Evolutionary conservation across 2,329 filamentous ascomycete species (phyloP), one percentile per base, ranked within the genome.

Genomic region (Lasiodiplodia gonubiensis): DNA sequence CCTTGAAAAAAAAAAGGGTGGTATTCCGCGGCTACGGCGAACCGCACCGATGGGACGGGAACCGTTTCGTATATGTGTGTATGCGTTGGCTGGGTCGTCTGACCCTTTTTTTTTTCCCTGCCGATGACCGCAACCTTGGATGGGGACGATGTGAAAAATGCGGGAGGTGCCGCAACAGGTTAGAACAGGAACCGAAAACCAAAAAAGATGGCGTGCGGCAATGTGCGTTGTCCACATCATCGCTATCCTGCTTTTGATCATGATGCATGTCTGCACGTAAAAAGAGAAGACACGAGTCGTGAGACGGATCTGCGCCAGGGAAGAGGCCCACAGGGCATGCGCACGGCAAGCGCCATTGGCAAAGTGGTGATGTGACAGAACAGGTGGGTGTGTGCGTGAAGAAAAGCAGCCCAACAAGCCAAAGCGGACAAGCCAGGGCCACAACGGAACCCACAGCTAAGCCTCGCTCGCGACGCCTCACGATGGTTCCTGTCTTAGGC

Each of bases 261-360:
- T 30, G n/a, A 55, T 55, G 53, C 53, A 39, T n/a, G 53, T 11
- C 53, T 55, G 53, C 53, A 37, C 53, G 53, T 39, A 55, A 55
- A 55, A n/a, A 55, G 30, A 23, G 21, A 52, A 27, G 21, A 23
- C 53, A 35, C 42, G 42, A 46, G 42, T 46, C 42, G 42, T 46
- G 42, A 7, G 51, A 12, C 53, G 53, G 53, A 55, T 55, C 53
- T 55, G 53, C 53, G 53, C n/a, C 53, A 55, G 35, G 53, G 53
- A 30, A 52, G 25, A 23, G 42, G 21, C 42, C 42, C 42, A 46
- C 42, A 33, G 30, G 2, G 30, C 30, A 33, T 33, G 30, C 30
- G 18, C 42, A 21, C 42, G 42, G 42, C 42, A 46, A 46, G 42
- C 42, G 42, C 42, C 42, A 46, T 46, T 46, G n/a, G 42, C 42